phyloP scores from a whole-genome alignment of 2,329 filamentous ascomycete species.

The Cercospora beticola region DNA sequence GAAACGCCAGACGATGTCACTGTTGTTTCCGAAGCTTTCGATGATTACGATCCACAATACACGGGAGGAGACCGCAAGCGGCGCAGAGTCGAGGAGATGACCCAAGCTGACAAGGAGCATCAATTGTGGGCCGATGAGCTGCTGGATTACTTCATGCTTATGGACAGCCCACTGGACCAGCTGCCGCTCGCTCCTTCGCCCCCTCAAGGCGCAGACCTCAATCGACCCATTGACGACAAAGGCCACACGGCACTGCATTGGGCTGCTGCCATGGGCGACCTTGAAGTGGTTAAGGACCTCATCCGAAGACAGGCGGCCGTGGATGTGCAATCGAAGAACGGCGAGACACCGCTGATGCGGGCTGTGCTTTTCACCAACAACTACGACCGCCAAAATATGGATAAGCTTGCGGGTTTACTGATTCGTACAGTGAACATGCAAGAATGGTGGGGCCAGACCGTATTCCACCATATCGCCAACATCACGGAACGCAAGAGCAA shows the following conservation, averaged over 20 bases:
- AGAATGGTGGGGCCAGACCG: conserved; percentile 79
- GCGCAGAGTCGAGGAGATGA: conserved; percentile 67
- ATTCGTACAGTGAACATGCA: conserved; percentile 76
- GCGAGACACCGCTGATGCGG: conserved; percentile 89
- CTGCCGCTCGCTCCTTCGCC: conserved; percentile 70
- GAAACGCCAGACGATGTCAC: conserved; percentile 82
- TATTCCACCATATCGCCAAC: conserved; percentile 90
- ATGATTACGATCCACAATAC: conserved; percentile 74
- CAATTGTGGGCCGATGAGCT: conserved; percentile 89
- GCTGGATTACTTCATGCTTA: conserved; percentile 89
- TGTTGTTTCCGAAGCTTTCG: conserved; percentile 78
- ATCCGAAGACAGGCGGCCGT: conserved; percentile 76
- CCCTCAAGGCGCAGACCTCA: conserved; percentile 80
- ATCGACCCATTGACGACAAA: conserved; percentile 90
- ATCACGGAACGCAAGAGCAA: conserved; percentile 84
- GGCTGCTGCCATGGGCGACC: conserved; percentile 95
- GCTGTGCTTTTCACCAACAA: conserved; percentile 96
- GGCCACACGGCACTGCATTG: conserved; percentile 92
- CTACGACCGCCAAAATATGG: conserved; percentile 89
- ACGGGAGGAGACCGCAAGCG: conserved; percentile 64
- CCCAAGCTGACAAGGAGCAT: conserved; percentile 74
- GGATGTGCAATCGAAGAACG: conserved; percentile 61
- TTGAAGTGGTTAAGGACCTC: conserved; percentile 85
- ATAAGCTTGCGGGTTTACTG: conserved; percentile 77
- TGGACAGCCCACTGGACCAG: conserved; percentile 54